Evolutionary conservation across 257 asterid genomes (phyloP).

Genomic region (Jacaranda mimosifolia): DNA sequence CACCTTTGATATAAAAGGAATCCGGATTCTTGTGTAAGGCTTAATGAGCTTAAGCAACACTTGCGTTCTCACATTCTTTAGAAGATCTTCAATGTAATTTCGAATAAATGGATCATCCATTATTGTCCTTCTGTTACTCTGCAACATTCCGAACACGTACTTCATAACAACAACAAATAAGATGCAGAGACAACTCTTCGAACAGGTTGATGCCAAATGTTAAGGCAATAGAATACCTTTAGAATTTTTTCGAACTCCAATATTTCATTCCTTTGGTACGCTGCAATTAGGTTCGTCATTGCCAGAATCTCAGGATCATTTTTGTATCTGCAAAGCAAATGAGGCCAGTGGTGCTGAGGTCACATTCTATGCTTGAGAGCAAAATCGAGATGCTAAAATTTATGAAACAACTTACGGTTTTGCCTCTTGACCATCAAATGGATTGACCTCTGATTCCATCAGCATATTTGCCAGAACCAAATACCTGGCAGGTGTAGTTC

Average conservation of each 20-base stretch:
- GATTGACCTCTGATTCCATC: conserved; percentile 98
- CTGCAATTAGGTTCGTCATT: conserved; percentile 96
- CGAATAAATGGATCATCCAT: conserved; percentile 98
- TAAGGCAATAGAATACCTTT: conserved; percentile 57
- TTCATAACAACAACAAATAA: conserved; percentile 23
- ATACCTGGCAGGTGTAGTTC: conserved; percentile 59
- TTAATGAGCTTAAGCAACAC: conserved; percentile 96
- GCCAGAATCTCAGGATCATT: conserved; percentile 97
- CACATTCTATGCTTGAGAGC: not conserved
- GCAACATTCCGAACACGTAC: conserved; percentile 37
- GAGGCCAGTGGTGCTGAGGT: conserved; percentile 21
- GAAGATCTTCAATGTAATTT: conserved; percentile 97
- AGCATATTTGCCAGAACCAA: conserved; percentile 98
- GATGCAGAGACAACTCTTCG: conserved; percentile 19
- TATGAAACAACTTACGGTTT: conserved; percentile 78
- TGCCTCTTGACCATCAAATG: conserved; percentile 99
- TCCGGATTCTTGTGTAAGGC: conserved; percentile 95
- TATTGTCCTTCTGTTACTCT: conserved; percentile 97
- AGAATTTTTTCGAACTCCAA: conserved; percentile 96
- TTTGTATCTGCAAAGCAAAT: conserved; percentile 66
- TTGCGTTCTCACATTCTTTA: conserved; percentile 96
- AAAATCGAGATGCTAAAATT: conserved; percentile 30
- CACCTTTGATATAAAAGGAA: conserved; percentile 97
- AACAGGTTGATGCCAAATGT: conserved; percentile 26
- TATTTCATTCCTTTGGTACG: conserved; percentile 96